Conservation (phyloP, 1,284 basidiomycete genomes). For the Wolfiporia cocos region DNA sequence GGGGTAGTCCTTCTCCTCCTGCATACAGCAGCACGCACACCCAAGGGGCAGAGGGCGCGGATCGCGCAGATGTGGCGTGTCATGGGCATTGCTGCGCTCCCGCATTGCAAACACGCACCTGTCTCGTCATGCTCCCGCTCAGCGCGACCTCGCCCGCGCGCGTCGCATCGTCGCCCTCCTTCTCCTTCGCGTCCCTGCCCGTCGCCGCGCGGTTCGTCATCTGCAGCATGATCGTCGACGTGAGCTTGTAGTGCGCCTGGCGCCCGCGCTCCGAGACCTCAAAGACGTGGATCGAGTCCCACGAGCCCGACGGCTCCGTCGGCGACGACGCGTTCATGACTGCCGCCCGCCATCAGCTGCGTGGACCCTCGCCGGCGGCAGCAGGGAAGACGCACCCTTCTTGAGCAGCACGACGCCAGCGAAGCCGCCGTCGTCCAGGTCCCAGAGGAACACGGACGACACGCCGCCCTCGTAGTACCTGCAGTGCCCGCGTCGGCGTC, state of each 20-base stretch:
- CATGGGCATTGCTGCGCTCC: too few species aligned
- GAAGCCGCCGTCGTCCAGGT: slow-evolving; percentile 92
- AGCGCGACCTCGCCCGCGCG: slow-evolving; percentile 75
- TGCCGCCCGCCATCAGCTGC: slow-evolving; percentile 20
- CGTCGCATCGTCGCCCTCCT: slow-evolving; percentile 38
- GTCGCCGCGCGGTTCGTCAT: slow-evolving; percentile 52
- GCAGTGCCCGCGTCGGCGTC: too few species aligned
- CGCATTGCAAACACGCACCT: slow-evolving; percentile 51
- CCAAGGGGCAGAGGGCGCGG: too few species aligned
- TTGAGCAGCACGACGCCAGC: slow-evolving; percentile 96
- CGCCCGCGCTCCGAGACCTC: slow-evolving; percentile 88
- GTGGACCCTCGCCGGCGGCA: not conserved
- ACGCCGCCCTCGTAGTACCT: slow-evolving; percentile 97
- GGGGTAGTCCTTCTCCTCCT: slow-evolving; percentile 86
- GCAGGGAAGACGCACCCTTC: slow-evolving; percentile 64
- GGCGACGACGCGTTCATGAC: slow-evolving; percentile 50
- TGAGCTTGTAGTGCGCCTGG: slow-evolving; percentile 94
- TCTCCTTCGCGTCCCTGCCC: slow-evolving; percentile 30
- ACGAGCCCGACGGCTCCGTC: slow-evolving; percentile 73
- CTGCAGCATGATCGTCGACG: slow-evolving; percentile 97
- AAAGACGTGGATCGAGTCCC: slow-evolving; percentile 99
- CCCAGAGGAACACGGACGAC: slow-evolving; percentile 99
- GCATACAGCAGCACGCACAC: too few species aligned
- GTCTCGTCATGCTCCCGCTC: slow-evolving; percentile 95
- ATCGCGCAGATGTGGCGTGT: too few species aligned